phyloP scores from a whole-genome alignment of 805 yeast species.

The Priceomyces castillae region DNA sequence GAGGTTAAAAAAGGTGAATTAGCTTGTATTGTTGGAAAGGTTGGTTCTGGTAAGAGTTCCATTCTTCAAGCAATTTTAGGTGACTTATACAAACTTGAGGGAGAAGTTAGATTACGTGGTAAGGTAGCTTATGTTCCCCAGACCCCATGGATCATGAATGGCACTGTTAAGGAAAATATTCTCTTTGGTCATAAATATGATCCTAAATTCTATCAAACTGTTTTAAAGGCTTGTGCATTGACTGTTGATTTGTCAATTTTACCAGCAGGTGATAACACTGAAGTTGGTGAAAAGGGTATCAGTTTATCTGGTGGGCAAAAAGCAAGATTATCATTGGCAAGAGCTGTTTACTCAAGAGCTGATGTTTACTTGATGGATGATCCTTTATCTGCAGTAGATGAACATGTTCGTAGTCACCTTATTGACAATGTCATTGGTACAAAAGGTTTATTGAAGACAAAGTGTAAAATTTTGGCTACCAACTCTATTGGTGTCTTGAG shows the following conservation, averaged over 20 bases:
- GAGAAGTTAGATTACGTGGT: conserved; percentile 71
- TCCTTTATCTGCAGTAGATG: conserved; percentile 94
- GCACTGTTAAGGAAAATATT: conserved; percentile 86
- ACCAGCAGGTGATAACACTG: conserved; percentile 87
- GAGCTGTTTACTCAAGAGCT: conserved; percentile 94
- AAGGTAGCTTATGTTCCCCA: conserved; percentile 87
- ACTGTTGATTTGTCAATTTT: conserved; percentile 71
- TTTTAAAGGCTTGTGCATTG: conserved; percentile 86
- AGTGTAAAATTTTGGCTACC: conserved; percentile 79
- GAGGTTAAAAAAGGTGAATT: conserved; percentile 71
- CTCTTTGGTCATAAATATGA: conserved; percentile 86
- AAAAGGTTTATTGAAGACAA: conserved; percentile 68
- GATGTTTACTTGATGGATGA: conserved; percentile 91
- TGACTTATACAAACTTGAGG: conserved; percentile 72
- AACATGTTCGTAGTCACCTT: conserved; percentile 88
- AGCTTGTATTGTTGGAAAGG: conserved; percentile 83
- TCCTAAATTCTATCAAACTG: conserved; percentile 72
- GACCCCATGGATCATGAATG: conserved; percentile 97
- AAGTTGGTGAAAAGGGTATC: conserved; percentile 97
- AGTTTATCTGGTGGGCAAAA: conserved; percentile 97
- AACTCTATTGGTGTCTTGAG: conserved; percentile 80
- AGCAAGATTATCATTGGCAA: conserved; percentile 89
- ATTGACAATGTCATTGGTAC: conserved; percentile 81
- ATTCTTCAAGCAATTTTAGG: conserved; percentile 78
- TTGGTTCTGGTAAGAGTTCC: conserved; percentile 89